Conservation (phyloP, 257 asterid genomes). For the Pogostemon cablin region DNA sequence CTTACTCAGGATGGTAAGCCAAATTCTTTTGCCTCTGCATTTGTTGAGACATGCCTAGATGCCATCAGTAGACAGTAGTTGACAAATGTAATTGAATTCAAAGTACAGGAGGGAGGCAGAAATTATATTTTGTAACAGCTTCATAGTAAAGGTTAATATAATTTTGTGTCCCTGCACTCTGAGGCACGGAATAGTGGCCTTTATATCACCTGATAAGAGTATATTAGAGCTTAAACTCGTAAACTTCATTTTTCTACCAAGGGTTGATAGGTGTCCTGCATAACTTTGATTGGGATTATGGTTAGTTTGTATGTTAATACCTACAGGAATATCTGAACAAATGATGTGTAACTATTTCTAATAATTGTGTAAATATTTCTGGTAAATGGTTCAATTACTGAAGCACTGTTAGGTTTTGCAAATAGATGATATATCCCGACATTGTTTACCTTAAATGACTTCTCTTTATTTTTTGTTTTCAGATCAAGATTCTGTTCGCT, state of each 20-base stretch:
- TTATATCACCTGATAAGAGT: background rate
- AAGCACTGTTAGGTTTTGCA: background rate
- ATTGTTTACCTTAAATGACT: conserved; percentile 1
- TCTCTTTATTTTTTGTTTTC: conserved; percentile 27
- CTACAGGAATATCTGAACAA: no score
- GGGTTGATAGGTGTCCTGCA: no score
- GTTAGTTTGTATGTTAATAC: no score
- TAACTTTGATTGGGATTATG: no score
- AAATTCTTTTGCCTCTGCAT: conserved; percentile 44
- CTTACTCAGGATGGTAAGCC: conserved; percentile 71
- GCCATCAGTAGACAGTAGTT: conserved; percentile 41
- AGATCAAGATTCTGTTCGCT: conserved; percentile 95
- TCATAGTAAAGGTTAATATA: no score
- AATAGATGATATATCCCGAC: background rate
- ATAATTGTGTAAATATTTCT: no score
- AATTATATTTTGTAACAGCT: no score
- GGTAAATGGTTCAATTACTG: background rate
- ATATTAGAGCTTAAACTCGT: background rate
- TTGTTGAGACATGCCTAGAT: conserved; percentile 24
- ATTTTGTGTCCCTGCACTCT: no score
- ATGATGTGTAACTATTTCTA: no score
- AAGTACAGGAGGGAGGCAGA: no score
- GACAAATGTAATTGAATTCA: background rate
- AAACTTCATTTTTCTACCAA: background rate
- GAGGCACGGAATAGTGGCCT: no score